phyloP scores from a whole-genome alignment of 495 filamentous ascomycete species.

The Hypoxylon cercidicola region DNA sequence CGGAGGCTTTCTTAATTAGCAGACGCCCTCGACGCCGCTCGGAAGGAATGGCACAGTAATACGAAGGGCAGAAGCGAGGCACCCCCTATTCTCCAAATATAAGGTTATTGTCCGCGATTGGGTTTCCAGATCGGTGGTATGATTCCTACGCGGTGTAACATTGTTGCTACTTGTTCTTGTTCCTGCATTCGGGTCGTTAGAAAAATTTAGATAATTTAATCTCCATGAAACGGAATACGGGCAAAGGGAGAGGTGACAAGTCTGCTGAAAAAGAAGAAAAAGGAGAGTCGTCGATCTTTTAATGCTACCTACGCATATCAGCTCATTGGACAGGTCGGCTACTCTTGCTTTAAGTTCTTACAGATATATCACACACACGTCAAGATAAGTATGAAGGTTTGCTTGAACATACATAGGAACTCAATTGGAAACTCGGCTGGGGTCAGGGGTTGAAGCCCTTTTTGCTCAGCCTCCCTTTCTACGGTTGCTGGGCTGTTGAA shows the following conservation, averaged over 20 bases:
- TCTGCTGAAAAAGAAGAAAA: neutral
- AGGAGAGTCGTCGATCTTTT: neutral
- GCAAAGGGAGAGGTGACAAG: constrained; percentile 5
- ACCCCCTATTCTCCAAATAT: constrained; percentile 7
- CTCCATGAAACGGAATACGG: constrained; percentile 24
- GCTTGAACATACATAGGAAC: constrained; percentile 3
- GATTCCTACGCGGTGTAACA: constrained; percentile 19
- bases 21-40: neutral
- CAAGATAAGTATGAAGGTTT: neutral
- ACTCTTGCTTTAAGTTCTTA: too few relatives aligned
- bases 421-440: constrained; percentile 22
- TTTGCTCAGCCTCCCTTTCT: constrained; percentile 10
- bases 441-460: constrained; percentile 20
- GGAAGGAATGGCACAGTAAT: constrained; percentile 7
- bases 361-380: too few relatives aligned
- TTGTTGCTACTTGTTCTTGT: constrained; percentile 10
- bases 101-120: constrained; percentile 13
- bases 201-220: constrained; percentile 16
- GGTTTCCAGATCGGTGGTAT: constrained; percentile 33
- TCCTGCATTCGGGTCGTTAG: constrained; percentile 5
- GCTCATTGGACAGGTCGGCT: too few relatives aligned
- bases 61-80: constrained; percentile 2
- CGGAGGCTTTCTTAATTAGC: constrained; percentile 18
- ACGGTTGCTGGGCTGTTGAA: neutral
- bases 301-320: neutral